Evolutionary conservation across 345 rosid species (phyloP), one percentile per base, ranked within the genome.

Genomic region (Jatropha curcas): DNA sequence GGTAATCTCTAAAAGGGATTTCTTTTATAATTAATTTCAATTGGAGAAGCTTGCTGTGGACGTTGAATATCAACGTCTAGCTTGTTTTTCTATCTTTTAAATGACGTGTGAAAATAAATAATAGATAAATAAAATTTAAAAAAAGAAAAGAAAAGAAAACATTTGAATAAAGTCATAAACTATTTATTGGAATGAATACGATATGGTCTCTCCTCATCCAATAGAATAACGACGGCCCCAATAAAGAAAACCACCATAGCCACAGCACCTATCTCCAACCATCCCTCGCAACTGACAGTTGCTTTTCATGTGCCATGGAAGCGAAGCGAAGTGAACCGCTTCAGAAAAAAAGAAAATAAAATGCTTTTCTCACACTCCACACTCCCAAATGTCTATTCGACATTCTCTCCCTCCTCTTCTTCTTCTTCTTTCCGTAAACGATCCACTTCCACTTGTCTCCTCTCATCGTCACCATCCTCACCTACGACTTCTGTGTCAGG

Each of bases 351-450:
- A 0, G 31, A 60, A 19, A 31, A 27, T 20, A 56, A 33, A 41
- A 64, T 52, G 76, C 20, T 73, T 22, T 7, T 59, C 58, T 61
- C 69, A 6, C 33, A 37, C 35, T 51, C 62, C 16, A 1, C 39
- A 11, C 37, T 22, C 2, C 37, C 70, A 39, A 52, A 31, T 53
- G 46, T 52, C 37, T 13, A 16, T 72, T 67, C 60, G 22, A 20
- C 25, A 7, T 58, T 4, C 37, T 31, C 4, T n/a, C n/a, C n/a
- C n/a, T n/a, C n/a, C n/a, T n/a, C n/a, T n/a, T n/a, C n/a, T n/a
- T n/a, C 28, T 4, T 24, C 34, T 31, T 27, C 10, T 8, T 46
- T 25, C 1, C 57, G 45, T 57, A 57, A 39, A 28, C 46, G 30
- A 2, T 37, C 17, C 61, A 11, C 51, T 3, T 51, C 12, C n/a